Base-by-base conservation (phyloP, 768 basidiomycete species). In the Panaeolus cyanescens region DNA sequence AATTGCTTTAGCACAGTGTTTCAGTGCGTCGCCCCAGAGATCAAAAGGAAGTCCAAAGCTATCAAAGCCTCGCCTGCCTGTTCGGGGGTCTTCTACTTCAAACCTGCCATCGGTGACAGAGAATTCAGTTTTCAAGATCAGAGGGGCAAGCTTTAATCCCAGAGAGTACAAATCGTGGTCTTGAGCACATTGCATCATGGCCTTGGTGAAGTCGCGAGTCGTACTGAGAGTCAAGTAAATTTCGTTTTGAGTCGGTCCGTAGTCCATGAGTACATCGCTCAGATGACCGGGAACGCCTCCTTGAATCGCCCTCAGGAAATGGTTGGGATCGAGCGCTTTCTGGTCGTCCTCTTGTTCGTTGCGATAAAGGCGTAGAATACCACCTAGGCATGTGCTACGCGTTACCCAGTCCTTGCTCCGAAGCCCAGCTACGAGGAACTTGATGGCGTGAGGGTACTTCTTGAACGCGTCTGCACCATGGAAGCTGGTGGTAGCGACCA, bases 51-150 rank as follows among this genome's bases (percentile, higher is more conserved):
- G 73, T 1, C 86, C 87, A 13, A 81, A 37, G 58, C 81, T 79
- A 25, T 76, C 68, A 2, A 69, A 67, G 61, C 83, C 80, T n/a
- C 69, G 42, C 36, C 62, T 68, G 1, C 85, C 83, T 0, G 82
- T 82, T 4, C 59, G 65, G 4, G 75, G 74, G 55, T 86, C 74
- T 58, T 80, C 69, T 1, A 72, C 65, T 65, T 84, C 77, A 70
- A 84, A 89, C 22, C 68, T 72, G 1, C 88, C 88, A n/a, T 89
- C 81, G 5, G 76, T 69, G 58, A 89, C 77, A 4, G 85, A 82
- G 67, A 85, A 88, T 65, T 90, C 88, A 7, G 85, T 87, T 45
- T 76, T 73, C 9, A 83, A 70, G 64, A 91, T 84, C 45, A 84
- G 72, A 6, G 75, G 71, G 1, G 82, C 80, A 25, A 87, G 73